phyloP scores from a whole-genome alignment of 2,329 filamentous ascomycete species.

The Fusarium sp. region DNA sequence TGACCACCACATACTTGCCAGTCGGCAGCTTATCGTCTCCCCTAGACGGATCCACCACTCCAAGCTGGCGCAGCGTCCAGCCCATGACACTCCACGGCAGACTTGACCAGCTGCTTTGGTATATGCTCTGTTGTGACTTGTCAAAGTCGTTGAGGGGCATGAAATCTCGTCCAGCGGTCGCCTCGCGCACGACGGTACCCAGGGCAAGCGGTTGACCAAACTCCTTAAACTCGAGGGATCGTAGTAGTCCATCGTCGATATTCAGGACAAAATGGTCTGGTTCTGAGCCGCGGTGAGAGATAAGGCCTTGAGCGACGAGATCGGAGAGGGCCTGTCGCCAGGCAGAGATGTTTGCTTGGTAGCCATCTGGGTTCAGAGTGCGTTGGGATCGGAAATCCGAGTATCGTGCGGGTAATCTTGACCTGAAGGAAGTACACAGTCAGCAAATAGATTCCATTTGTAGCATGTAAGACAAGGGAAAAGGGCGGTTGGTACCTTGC shows the following conservation, averaged over 20 bases:
- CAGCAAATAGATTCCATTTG: background rate
- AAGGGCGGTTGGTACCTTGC: constrained; percentile 56
- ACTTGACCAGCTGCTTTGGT: constrained; percentile 75
- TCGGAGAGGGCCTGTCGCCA: constrained; percentile 82
- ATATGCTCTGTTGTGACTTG: constrained; percentile 74
- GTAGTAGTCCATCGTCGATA: constrained; percentile 72
- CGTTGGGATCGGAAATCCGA: constrained; percentile 84
- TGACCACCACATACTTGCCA: constrained; percentile 74
- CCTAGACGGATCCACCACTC: constrained; percentile 63
- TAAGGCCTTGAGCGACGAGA: constrained; percentile 72
- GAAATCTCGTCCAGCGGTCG: constrained; percentile 75
- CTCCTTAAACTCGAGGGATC: constrained; percentile 78
- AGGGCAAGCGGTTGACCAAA: constrained; percentile 86
- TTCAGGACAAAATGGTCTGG: constrained; percentile 64
- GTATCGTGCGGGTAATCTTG: constrained; percentile 86
- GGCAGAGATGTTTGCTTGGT: constrained; percentile 80
- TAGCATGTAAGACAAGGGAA: background rate
- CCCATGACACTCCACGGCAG: constrained; percentile 77
- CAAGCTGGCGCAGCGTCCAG: constrained; percentile 81
- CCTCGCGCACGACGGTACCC: constrained; percentile 81
- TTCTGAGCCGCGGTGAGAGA: constrained; percentile 54
- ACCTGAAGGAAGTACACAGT: constrained; percentile 58
- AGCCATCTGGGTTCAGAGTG: constrained; percentile 86
- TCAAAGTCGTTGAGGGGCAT: constrained; percentile 79
- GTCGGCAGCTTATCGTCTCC: constrained; percentile 67